Conservation (phyloP, 73 alveolate species). For the Paramecium sexaurelia region DNA sequence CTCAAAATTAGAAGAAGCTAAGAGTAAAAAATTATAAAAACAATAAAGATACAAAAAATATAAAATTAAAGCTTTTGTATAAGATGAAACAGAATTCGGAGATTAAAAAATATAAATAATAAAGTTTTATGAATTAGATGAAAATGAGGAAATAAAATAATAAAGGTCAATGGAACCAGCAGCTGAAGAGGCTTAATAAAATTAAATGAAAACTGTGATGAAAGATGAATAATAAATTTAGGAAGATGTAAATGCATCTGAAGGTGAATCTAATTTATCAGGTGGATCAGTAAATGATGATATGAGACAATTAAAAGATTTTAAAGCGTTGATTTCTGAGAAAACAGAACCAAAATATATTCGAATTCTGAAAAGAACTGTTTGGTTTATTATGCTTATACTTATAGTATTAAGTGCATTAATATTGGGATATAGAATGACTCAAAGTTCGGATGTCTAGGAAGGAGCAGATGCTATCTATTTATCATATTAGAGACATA, state of each 20-base stretch:
- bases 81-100: slow-evolving; percentile 50
- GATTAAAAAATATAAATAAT: slow-evolving; percentile 58
- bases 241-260: slow-evolving; percentile 62
- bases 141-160: slow-evolving; percentile 56
- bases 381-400: slow-evolving; percentile 57
- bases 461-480: slow-evolving; percentile 67
- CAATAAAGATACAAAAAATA: slow-evolving; percentile 33
- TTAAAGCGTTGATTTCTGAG: slow-evolving; percentile 68
- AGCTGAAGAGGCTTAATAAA: slow-evolving; percentile 43
- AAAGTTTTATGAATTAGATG: slow-evolving; percentile 44
- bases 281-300: slow-evolving; percentile 69
- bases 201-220: not conserved
- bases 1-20: slow-evolving; percentile 13
- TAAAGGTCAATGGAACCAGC: slow-evolving; percentile 57
- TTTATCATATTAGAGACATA: slow-evolving; percentile 45
- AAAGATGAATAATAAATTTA: slow-evolving; percentile 19
- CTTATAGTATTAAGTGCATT: slow-evolving; percentile 53
- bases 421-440: slow-evolving; percentile 61
- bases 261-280: slow-evolving; percentile 63
- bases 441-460: slow-evolving; percentile 45
- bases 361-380: slow-evolving; percentile 64
- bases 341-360: slow-evolving; percentile 68
- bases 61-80: slow-evolving; percentile 21
- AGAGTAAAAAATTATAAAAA: not conserved
- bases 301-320: slow-evolving; percentile 67